Evolutionary conservation across 352 stramenopile genomes (phyloP).

Genomic region (Phytopythium boreale): DNA sequence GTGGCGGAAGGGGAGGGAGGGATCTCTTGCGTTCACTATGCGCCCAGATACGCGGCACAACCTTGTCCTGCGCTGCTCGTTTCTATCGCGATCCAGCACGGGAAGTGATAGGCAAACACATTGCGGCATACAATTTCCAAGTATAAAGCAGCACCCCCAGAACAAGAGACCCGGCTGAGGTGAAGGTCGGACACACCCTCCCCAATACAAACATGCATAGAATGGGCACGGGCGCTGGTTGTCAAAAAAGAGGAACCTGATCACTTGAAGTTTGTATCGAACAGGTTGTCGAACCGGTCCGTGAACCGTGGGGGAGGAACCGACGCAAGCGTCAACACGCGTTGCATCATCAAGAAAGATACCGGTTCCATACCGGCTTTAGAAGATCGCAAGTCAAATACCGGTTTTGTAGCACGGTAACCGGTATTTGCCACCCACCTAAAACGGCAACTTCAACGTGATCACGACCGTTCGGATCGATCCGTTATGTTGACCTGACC

Average conservation of each 20-base stretch:
- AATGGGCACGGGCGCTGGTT: too few relatives aligned
- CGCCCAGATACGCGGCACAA: not conserved
- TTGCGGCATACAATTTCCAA: constrained; percentile 1
- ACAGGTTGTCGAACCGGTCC: too few relatives aligned
- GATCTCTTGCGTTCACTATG: constrained; percentile 1
- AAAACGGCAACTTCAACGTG: constrained; percentile 2
- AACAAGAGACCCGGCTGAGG: not conserved
- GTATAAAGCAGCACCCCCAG: not conserved
- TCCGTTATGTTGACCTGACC: too few relatives aligned
- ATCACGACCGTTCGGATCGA: not conserved
- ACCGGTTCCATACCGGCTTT: not conserved
- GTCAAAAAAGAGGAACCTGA: too few relatives aligned
- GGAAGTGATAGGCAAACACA: too few relatives aligned
- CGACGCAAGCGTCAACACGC: too few relatives aligned
- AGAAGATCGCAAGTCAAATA: not conserved
- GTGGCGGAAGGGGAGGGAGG: not conserved
- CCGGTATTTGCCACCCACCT: too few relatives aligned
- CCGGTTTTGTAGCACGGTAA: too few relatives aligned
- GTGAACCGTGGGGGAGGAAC: too few relatives aligned
- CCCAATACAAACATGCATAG: not conserved
- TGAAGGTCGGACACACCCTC: not conserved
- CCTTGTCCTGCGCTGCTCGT: not conserved
- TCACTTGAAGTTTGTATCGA: not conserved
- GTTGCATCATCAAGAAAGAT: too few relatives aligned
- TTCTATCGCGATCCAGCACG: too few relatives aligned